Evolutionary conservation across 495 filamentous ascomycete genomes (phyloP).

Genomic region (Penicillium dipodomyicola): DNA sequence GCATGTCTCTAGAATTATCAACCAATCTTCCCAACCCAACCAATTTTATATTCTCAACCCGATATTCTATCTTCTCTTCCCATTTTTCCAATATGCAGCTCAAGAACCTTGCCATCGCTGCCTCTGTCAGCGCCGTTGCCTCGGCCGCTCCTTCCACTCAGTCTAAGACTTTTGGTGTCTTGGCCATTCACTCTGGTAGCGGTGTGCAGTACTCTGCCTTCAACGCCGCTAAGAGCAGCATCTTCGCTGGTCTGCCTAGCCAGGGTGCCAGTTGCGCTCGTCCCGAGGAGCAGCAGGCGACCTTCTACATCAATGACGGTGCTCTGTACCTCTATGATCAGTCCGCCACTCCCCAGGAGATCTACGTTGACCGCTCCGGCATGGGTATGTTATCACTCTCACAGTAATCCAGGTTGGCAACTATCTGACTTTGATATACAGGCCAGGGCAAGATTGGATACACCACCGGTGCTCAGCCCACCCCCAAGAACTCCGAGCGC

Average conservation of each 20-base stretch:
- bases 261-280: slow-evolving; percentile 48
- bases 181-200: slow-evolving; percentile 48
- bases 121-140: slow-evolving; percentile 25
- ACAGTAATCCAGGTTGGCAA: not conserved
- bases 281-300: slow-evolving; percentile 37
- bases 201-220: slow-evolving; percentile 43
- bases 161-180: slow-evolving; percentile 40
- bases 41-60: not conserved
- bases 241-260: slow-evolving; percentile 41
- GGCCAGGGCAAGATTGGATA: slow-evolving; percentile 53
- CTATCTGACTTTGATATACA: slow-evolving; percentile 17
- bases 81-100: slow-evolving; percentile 29
- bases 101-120: slow-evolving; percentile 26
- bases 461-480: slow-evolving; percentile 38
- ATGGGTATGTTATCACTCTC: slow-evolving; percentile 37
- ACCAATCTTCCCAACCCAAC: not conserved
- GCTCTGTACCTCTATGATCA: slow-evolving; percentile 46
- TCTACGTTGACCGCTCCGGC: slow-evolving; percentile 53
- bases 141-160: slow-evolving; percentile 25
- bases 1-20: not conserved
- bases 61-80: not conserved
- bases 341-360: slow-evolving; percentile 42
- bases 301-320: slow-evolving; percentile 48
- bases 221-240: slow-evolving; percentile 41
- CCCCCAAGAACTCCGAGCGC: slow-evolving; percentile 42